These are phyloP conservation scores for Annulohypoxylon moriforme DNA, from an alignment of 495 filamentous ascomycete genomes.

Conservation along the genomic window DNA sequence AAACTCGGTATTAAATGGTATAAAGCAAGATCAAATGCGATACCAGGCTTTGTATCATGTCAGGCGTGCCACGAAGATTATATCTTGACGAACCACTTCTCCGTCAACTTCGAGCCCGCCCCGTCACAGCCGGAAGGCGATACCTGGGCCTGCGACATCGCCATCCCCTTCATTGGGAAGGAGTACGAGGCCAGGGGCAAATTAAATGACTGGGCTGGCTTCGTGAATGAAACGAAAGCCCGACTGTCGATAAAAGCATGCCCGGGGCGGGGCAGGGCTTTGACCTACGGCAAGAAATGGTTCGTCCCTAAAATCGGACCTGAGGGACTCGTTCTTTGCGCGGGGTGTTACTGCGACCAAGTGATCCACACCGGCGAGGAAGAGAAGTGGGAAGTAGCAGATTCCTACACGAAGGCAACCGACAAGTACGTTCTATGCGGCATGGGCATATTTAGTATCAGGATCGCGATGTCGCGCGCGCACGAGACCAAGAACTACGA, in stretches of 20 bases:
- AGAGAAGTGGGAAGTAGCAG: constrained; percentile 33
- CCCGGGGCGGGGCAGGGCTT: constrained; percentile 19
- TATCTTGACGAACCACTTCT: constrained; percentile 47
- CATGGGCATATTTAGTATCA: constrained; percentile 43
- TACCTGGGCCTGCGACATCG: constrained; percentile 51
- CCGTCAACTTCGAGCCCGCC: constrained; percentile 38
- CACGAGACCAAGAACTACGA: constrained; percentile 44
- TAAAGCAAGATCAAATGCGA: constrained; percentile 23
- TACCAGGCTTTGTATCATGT: constrained; percentile 50
- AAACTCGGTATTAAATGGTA: constrained; percentile 33
- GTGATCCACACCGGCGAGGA: constrained; percentile 49
- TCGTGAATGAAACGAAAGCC: constrained; percentile 34
- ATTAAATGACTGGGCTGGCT: constrained; percentile 48
- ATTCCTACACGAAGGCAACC: constrained; percentile 21
- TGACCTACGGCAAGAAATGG: constrained; percentile 46
- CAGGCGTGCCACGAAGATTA: constrained; percentile 54
- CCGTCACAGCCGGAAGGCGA: constrained; percentile 43
- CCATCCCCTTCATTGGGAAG: constrained; percentile 45
- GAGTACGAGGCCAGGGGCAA: constrained; percentile 44
- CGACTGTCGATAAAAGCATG: constrained; percentile 43
- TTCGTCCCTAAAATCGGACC: constrained; percentile 48
- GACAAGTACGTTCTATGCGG: constrained; percentile 38
- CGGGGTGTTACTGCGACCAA: constrained; percentile 52
- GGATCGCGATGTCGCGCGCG: constrained; percentile 45
- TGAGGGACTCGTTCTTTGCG: constrained; percentile 48